Evolutionary conservation across 805 yeast species (phyloP).

Genomic region (Wickerhamiella nectarea): DNA sequence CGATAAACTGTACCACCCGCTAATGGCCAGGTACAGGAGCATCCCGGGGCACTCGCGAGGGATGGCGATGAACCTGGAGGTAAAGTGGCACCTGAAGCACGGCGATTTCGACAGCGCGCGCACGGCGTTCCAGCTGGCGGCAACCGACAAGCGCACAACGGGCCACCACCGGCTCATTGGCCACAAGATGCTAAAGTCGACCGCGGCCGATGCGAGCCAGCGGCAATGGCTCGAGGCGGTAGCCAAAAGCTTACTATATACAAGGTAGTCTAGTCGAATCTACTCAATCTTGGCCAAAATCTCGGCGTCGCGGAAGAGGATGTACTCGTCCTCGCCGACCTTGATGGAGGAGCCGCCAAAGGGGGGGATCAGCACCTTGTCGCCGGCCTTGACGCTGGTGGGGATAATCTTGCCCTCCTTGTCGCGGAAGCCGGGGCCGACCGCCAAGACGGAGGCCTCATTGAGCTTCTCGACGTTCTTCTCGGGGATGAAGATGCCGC

Average conservation of each 20-base stretch:
- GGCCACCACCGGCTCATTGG: slow-evolving; percentile 15
- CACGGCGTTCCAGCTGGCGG: slow-evolving; percentile 14
- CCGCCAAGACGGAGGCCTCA: slow-evolving; percentile 83
- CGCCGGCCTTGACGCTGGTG: slow-evolving; percentile 76
- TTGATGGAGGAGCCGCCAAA: slow-evolving; percentile 87
- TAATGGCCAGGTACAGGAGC: background rate
- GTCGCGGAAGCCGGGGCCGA: slow-evolving; percentile 85
- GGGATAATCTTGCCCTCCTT: slow-evolving; percentile 58
- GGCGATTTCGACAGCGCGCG: slow-evolving; percentile 15
- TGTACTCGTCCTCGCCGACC: slow-evolving; percentile 59
- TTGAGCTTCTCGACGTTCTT: slow-evolving; percentile 89
- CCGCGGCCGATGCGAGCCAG: background rate
- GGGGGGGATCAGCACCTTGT: slow-evolving; percentile 83
- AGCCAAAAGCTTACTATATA: slow-evolving; percentile 2
- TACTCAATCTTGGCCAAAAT: slow-evolving; percentile 81
- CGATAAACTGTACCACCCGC: background rate
- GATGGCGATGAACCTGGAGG: slow-evolving; percentile 12
- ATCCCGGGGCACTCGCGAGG: slow-evolving; percentile 9
- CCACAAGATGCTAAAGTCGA: slow-evolving; percentile 8
- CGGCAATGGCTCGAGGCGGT: slow-evolving; percentile 14
- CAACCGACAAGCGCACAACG: background rate
- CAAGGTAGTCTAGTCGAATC: slow-evolving; percentile 2
- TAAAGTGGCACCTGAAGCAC: slow-evolving; percentile 18
- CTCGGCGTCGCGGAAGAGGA: slow-evolving; percentile 85
- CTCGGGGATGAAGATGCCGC: slow-evolving; percentile 90